Evolutionary conservation across 371 early-diverging fungal genomes (phyloP), one percentile per base, ranked within the genome.

Genomic region (Sanchytrium tribonematis): DNA sequence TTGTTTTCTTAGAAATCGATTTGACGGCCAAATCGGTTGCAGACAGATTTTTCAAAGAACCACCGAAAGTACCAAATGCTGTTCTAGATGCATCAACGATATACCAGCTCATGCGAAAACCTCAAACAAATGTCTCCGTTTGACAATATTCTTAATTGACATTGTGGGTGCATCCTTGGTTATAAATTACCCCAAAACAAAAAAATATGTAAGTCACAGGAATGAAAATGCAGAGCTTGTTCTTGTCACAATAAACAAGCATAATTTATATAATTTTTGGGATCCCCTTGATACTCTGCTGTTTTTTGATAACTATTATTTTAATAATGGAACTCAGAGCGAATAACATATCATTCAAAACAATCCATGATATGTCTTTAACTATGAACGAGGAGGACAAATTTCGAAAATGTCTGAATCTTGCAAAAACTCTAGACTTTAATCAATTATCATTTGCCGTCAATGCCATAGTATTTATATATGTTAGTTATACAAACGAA

Each of bases 41-140:
- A 16, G 85, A 82, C n/a, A 88, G 72, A 70, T 82, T 78, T 73
- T 84, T 85, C 70, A 91, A 82, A 77, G 88, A 88, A 31, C 91
- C 91, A 72, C 86, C 86, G 77, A 91, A 91, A 31, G 86, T 83
- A 66, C 90, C 90, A 72, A 89, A 85, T 30, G 90, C 85, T 29
- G 69, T 69, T 31, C 69, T 5, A n/a, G 5, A 17, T 12, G 67
- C 67, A 5, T 17, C 67, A 28, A 67, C 67, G 29, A 67, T 67
- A 29, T 67, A 67, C 67, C 17, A 17, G 28, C 17, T 67, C 67
- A 67, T 67, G 12, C 5, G 22, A 48, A n/a, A n/a, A n/a, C n/a
- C n/a, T n/a, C n/a, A n/a, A n/a, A n/a, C n/a, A n/a, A n/a, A n/a
- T n/a, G n/a, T n/a, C n/a, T n/a, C n/a, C n/a, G n/a, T n/a, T n/a